Evolutionary conservation across 768 basidiomycete species (phyloP), one percentile per base, ranked within the genome.

Genomic region (Hygrophoropsis aurantiaca): DNA sequence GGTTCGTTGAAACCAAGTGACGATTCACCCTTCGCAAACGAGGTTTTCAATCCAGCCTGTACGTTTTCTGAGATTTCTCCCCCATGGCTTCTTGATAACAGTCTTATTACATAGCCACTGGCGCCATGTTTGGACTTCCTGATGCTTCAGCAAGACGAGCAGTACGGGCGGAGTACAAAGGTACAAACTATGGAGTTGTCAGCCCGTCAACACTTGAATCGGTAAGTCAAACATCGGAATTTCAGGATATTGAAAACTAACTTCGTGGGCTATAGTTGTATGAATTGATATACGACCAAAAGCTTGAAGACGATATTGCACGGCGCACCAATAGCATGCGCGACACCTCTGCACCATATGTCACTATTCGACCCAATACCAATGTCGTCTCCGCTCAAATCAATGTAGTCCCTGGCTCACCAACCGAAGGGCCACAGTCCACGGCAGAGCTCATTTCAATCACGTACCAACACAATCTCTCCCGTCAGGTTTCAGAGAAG

Each of bases 181-280:
- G 58, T 36, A 78, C 79, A 8, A 80, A 81, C 58, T 79, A 81
- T 54, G 72, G 78, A 6, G 75, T 79, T 18, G 74, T 80, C 5
- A 80, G 78, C 54, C 71, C 74, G 32, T 56, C 61, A 15, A 79
- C 77, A 15, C 58, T 77, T n/a, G 72, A 74, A 47, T 48, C 50
- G 19, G 74, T 73, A 49, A 46, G 71, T 52, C 5, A 47, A n/a
- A 33, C 32, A 37, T 42, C 21, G 35, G 27, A 19, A 2, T 43
- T 24, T 4, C 19, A 11, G 33, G 26, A 33, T 10, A n/a, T n/a
- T 48, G 18, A 24, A 3, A 26, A 18, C 21, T 43, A 3, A 43
- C 44, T 42, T 36, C 37, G 40, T 32, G 23, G 44, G 2, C 10
- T 16, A 23, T 49, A 80, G 78, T 40, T 80, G 26, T 76, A 78